Evolutionary conservation across 208 protist genomes (phyloP).

Genomic region (Crithidia bombi): DNA sequence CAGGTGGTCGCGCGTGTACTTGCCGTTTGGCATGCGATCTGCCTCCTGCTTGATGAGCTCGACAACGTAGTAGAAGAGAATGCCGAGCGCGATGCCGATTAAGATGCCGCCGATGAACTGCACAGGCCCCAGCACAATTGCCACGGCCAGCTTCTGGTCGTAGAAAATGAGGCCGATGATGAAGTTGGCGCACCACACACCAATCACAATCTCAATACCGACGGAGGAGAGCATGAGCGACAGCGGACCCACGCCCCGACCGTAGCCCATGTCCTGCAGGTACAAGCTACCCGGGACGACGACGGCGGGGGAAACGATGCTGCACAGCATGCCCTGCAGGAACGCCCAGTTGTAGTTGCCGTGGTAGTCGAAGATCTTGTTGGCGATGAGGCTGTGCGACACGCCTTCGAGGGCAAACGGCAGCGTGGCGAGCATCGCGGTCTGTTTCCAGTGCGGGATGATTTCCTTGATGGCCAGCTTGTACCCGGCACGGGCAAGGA

Average conservation of each 20-base stretch:
- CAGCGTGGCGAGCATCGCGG: conserved; percentile 58
- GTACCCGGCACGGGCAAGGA: conserved; percentile 75
- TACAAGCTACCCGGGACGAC: conserved; percentile 77
- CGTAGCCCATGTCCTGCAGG: conserved; percentile 78
- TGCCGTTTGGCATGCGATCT: conserved; percentile 67
- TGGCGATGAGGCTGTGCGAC: conserved; percentile 74
- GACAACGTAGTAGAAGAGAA: conserved; percentile 72
- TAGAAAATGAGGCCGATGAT: conserved; percentile 78
- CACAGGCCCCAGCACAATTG: conserved; percentile 68
- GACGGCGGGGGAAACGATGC: conserved; percentile 74
- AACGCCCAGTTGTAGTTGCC: conserved; percentile 82
- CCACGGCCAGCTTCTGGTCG: conserved; percentile 49
- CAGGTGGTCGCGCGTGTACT: conserved; percentile 65
- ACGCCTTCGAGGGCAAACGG: conserved; percentile 72
- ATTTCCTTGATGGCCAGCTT: conserved; percentile 74
- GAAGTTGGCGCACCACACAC: conserved; percentile 82
- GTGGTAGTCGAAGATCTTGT: conserved; percentile 68
- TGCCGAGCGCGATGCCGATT: conserved; percentile 62
- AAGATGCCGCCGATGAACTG: conserved; percentile 72
- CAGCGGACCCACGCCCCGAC: conserved; percentile 53
- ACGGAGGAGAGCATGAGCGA: conserved; percentile 78
- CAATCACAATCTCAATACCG: conserved; percentile 75
- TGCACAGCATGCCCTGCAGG: conserved; percentile 78
- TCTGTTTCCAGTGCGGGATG: conserved; percentile 73
- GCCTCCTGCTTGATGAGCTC: conserved; percentile 79